A percentile compares a stretch with the other conserved stretches of the same genome.
phyloP scores from a whole-genome alignment of 345 rosid genomes.

The Trapa bicornis region DNA sequence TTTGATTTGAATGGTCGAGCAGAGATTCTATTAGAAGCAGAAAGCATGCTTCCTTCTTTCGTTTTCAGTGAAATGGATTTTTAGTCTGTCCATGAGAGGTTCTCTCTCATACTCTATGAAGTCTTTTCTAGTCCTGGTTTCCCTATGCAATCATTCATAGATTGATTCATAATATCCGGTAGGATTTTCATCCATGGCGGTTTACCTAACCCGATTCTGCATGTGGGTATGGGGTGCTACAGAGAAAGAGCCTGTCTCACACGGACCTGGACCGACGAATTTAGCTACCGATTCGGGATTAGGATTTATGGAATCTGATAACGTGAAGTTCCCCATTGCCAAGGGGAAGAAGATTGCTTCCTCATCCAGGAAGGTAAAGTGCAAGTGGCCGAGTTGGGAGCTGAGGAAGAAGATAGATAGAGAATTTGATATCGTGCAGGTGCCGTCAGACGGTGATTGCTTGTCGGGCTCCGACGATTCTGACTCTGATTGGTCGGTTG shows the following conservation, averaged over 20 bases:
- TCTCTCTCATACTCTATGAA: background rate
- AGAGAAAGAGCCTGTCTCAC: constrained; percentile 39
- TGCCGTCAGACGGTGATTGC: constrained; percentile 36
- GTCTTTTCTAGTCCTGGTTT: background rate
- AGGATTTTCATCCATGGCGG: constrained; percentile 23
- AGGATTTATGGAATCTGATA: constrained; percentile 27
- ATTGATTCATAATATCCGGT: background rate
- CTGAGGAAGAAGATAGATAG: constrained; percentile 24
- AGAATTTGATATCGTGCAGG: constrained; percentile 38
- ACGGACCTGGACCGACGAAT: constrained; percentile 25
- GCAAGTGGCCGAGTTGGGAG: constrained; percentile 36
- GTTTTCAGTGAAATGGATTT: background rate
- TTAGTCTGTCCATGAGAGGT: background rate
- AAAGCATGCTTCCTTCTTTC: background rate
- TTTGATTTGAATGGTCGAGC: background rate
- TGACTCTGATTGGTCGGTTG: constrained; percentile 86
- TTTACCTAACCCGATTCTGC: constrained; percentile 34
- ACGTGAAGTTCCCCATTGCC: constrained; percentile 27
- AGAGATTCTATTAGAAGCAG: background rate
- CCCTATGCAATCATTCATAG: background rate
- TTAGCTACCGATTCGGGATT: constrained; percentile 17
- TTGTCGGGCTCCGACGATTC: constrained; percentile 38
- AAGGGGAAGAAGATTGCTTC: constrained; percentile 20
- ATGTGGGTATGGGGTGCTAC: constrained; percentile 40
- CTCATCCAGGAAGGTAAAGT: constrained; percentile 26